Base-by-base conservation (phyloP, 225 moss, liverwort and hornwort genomes). In the Marchantia polymorpha region DNA sequence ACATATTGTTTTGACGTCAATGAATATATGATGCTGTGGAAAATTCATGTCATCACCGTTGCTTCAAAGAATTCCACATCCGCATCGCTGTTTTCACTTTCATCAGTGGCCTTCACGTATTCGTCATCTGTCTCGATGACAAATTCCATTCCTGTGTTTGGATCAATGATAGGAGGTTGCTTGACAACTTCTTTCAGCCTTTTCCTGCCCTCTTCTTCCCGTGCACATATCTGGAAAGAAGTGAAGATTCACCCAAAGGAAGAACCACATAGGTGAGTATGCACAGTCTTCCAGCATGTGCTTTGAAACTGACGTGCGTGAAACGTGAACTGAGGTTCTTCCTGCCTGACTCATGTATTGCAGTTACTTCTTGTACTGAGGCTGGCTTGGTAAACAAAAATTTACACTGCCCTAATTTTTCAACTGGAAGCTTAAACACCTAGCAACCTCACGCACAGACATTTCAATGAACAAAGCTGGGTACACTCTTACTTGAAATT, bases 21-120 rank as follows among this genome's bases (percentile, higher is more conserved):
- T 39, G 39, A 39, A 39, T 2, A 39, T 39, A 5, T 39, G 5
- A 39, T 39, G 39, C 22, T 12, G 17, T 71, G 49, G 49, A 71
- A 8, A 71, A 50, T 39, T 52, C 58, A 52, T 53, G 58, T 27
- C 76, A 22, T 79, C 76, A 89, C 96, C 94, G 92, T 89, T 53
- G 94, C 90, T 84, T 97, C 96, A 72, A 94, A 97, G 83, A 89
- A 97, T 80, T 97, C 94, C 75, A 86, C 87, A 84, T 93, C 94
- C 60, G 81, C 85, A 59, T 97, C 94, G 80, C 91, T 91, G 72
- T 87, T 81, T 65, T 92, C 89, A 75, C 76, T 76, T 78, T 74
- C 79, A 56, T 79, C 82, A 12, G 72, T 84, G n/a, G 79, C 86
- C 76, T 84, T 85, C 30, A 83, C 84, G 64, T 79, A 81, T 7